Evolutionary conservation across 768 basidiomycete species (phyloP).

Genomic region (Leccinum longicurvipes): DNA sequence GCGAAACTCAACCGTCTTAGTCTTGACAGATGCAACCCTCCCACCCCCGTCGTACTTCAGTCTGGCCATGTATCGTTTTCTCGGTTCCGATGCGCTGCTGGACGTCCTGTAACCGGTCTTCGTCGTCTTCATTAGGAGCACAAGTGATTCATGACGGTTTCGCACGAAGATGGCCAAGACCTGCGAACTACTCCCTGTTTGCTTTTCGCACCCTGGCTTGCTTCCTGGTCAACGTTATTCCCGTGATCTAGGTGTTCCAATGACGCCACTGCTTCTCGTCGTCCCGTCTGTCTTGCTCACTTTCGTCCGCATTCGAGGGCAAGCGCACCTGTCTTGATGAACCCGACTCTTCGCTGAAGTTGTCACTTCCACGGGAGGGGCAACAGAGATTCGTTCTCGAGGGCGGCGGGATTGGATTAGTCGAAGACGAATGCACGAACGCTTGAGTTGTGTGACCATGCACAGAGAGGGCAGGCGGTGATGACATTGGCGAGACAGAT

Average conservation of each 20-base stretch:
- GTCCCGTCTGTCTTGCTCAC: conserved; percentile 10
- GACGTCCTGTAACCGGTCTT: conserved; percentile 18
- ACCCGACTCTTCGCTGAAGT: conserved; percentile 33
- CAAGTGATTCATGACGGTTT: neutral
- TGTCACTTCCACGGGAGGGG: conserved; percentile 42
- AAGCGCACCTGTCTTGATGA: conserved; percentile 9
- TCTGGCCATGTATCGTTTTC: conserved; percentile 37
- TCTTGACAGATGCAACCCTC: conserved; percentile 19
- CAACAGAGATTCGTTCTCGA: conserved; percentile 62
- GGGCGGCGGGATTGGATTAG: conserved; percentile 32
- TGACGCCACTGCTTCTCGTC: conserved; percentile 12
- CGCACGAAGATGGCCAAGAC: conserved; percentile 32
- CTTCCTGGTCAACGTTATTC: conserved; percentile 13
- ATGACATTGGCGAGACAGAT: conserved; percentile 8
- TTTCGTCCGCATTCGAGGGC: conserved; percentile 13
- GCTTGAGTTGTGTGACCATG: conserved; percentile 11
- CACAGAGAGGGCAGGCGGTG: conserved; percentile 20
- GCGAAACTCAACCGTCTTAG: conserved; percentile 13
- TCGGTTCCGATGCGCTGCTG: conserved; percentile 27
- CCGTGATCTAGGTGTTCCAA: conserved; percentile 6
- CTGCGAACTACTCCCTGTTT: conserved; percentile 14
- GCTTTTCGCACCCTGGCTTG: conserved; percentile 27
- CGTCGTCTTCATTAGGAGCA: conserved; percentile 1
- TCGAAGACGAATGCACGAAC: conserved; percentile 16
- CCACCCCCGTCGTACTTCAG: conserved; percentile 20